Evolutionary conservation across 2,329 filamentous ascomycete genomes (phyloP).

Genomic region (Scytalidium lignicola): DNA sequence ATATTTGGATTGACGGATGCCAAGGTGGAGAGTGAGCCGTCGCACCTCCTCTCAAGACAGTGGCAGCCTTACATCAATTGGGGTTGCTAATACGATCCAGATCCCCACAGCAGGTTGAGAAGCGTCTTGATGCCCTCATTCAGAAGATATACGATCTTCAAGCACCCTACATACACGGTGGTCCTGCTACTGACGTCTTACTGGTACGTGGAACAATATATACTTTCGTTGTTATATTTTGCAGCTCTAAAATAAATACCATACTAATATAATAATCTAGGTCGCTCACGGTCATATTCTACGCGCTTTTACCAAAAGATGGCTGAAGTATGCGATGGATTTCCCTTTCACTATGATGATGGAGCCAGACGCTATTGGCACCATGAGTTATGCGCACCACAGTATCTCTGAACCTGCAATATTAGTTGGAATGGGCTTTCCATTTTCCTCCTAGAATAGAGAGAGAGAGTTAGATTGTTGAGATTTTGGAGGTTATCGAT

Average conservation of each 20-base stretch:
- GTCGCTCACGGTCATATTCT: conserved; percentile 38
- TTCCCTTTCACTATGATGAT: conserved; percentile 20
- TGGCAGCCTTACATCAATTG: too few relatives aligned
- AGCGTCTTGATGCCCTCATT: conserved; percentile 8
- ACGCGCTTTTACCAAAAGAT: conserved; percentile 40
- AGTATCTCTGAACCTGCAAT: conserved; percentile 20
- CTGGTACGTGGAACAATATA: conserved; percentile 10
- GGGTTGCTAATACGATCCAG: neutral
- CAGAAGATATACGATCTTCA: conserved; percentile 8
- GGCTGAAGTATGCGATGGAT: conserved; percentile 36
- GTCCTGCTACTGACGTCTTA: conserved; percentile 30
- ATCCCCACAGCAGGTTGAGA: conserved; percentile 8
- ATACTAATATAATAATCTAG: conserved; percentile 33
- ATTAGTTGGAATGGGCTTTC: conserved; percentile 29
- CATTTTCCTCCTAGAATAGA: conserved; percentile 4
- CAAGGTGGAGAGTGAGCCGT: conserved; percentile 45
- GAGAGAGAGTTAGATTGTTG: too few relatives aligned
- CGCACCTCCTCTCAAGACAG: conserved; percentile 30
- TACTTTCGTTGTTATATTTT: neutral
- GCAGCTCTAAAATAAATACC: conserved; percentile 24
- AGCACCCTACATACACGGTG: conserved; percentile 29
- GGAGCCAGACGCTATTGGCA: conserved; percentile 21
- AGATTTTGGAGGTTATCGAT: too few relatives aligned
- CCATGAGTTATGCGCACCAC: conserved; percentile 19
- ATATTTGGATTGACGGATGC: conserved; percentile 55